Evolutionary conservation across 768 basidiomycete genomes (phyloP).

Genomic region (Plicaturopsis crispa): DNA sequence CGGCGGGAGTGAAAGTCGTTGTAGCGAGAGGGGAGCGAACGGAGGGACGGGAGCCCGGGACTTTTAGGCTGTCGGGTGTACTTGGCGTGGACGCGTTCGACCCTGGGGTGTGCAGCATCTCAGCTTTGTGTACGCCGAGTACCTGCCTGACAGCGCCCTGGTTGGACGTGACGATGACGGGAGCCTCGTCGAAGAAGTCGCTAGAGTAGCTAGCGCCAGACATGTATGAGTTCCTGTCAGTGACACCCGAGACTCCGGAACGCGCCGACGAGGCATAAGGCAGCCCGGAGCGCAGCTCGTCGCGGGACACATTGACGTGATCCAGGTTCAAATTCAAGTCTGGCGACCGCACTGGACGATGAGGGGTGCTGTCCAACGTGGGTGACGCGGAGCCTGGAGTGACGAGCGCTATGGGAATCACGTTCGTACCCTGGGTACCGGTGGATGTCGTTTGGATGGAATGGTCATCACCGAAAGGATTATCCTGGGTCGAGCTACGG

Average conservation of each 20-base stretch:
- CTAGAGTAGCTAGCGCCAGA: constrained; percentile 70
- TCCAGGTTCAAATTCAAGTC: constrained; percentile 58
- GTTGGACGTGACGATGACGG: constrained; percentile 70
- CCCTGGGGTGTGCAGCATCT: constrained; percentile 61
- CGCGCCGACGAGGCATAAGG: constrained; percentile 37
- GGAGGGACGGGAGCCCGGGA: constrained; percentile 35
- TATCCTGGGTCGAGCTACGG: constrained; percentile 31
- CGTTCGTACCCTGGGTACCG: constrained; percentile 75
- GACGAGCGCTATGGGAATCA: constrained; percentile 81
- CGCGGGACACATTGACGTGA: constrained; percentile 53
- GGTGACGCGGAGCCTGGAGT: constrained; percentile 41
- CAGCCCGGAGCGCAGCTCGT: constrained; percentile 33
- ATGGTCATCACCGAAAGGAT: constrained; percentile 72
- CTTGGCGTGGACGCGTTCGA: constrained; percentile 20
- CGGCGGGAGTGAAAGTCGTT: constrained; percentile 64
- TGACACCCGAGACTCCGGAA: constrained; percentile 45
- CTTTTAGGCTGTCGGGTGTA: constrained; percentile 32
- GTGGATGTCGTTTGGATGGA: constrained; percentile 74
- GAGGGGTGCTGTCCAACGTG: constrained; percentile 30
- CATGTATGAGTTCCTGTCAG: constrained; percentile 62
- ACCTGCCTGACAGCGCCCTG: constrained; percentile 60
- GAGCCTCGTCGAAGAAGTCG: constrained; percentile 74
- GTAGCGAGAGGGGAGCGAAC: constrained; percentile 62
- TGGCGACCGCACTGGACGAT: constrained; percentile 50
- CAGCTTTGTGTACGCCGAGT: constrained; percentile 70